A percentile compares a stretch with the other conserved stretches of the same genome.
phyloP scores from a whole-genome alignment of 2,329 filamentous ascomycete species.

The Botrytis paeoniae region DNA sequence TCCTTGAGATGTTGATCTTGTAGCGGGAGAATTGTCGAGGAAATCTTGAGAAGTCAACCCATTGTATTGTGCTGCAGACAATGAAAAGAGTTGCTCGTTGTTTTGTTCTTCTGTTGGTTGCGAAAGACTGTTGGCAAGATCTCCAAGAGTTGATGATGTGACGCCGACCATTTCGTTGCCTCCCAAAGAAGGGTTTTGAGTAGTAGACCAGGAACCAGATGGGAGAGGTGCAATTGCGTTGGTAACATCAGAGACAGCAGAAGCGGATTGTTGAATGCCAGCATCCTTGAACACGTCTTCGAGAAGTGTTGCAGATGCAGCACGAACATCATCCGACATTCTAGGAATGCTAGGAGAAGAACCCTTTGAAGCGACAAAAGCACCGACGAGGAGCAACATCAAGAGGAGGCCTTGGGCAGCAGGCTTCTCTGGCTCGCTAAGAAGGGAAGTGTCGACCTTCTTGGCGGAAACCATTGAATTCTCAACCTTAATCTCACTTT shows the following conservation, averaged over 20 bases:
- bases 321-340: constrained; percentile 77
- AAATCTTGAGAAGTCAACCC: constrained; percentile 75
- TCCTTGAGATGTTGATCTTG: constrained; percentile 55
- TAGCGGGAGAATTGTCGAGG: constrained; percentile 51
- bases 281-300: constrained; percentile 81
- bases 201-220: constrained; percentile 49
- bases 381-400: constrained; percentile 95
- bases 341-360: constrained; percentile 69
- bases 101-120: constrained; percentile 80
- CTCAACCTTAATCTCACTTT: constrained; percentile 60
- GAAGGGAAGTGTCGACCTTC: constrained; percentile 49
- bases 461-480: constrained; percentile 50
- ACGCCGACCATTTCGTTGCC: constrained; percentile 47
- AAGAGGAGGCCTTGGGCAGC: constrained; percentile 80
- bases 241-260: constrained; percentile 18
- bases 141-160: constrained; percentile 60
- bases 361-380: constrained; percentile 88
- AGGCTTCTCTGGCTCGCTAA: constrained; percentile 56
- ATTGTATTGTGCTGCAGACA: constrained; percentile 86
- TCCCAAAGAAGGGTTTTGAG: constrained; percentile 42
- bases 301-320: constrained; percentile 72
- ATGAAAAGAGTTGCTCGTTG: constrained; percentile 81
- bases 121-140: constrained; percentile 65
- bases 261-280: constrained; percentile 51
- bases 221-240: constrained; percentile 49